Percentiles rank a stretch among this genome's conserved stretches.
Evolutionary conservation across 2,329 filamentous ascomycete species (phyloP).

Genomic region (Penicillium freii): DNA sequence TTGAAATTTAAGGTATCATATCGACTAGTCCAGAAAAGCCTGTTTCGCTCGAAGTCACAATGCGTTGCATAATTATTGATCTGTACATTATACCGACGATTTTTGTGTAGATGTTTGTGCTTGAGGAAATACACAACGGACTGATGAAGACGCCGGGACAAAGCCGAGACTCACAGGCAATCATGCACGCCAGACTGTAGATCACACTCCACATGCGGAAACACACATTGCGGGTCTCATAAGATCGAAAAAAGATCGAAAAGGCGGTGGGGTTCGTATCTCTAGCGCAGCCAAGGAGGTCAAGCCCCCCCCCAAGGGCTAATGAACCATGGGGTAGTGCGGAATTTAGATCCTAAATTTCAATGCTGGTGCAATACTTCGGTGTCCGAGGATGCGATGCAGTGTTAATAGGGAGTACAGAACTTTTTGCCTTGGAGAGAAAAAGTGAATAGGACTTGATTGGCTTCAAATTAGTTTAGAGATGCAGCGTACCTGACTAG

Average conservation of each 20-base stretch:
- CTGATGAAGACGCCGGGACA: neutral
- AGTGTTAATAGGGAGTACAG: neutral
- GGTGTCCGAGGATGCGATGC: neutral
- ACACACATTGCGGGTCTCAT: neutral
- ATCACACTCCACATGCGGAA: neutral
- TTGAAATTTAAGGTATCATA: neutral
- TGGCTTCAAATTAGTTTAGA: neutral
- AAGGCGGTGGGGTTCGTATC: neutral
- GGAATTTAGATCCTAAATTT: neutral
- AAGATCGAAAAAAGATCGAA: neutral
- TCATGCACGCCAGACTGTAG: neutral
- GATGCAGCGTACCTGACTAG: neutral
- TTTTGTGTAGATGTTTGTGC: neutral
- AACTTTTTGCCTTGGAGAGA: neutral
- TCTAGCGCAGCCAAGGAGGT: constrained; percentile 2
- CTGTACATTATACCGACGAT: too few relatives aligned
- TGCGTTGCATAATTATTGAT: neutral
- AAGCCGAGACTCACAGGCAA: neutral
- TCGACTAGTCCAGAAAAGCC: neutral
- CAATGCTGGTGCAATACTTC: neutral
- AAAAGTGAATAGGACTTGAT: neutral
- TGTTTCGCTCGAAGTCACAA: neutral
- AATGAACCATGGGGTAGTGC: neutral
- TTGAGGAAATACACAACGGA: neutral
- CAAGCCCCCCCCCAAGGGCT: neutral